Percentiles rank a stretch among this genome's conserved stretches.
phyloP scores from a whole-genome alignment of 164 flowering plant species.

The Nelumbo lutea region DNA sequence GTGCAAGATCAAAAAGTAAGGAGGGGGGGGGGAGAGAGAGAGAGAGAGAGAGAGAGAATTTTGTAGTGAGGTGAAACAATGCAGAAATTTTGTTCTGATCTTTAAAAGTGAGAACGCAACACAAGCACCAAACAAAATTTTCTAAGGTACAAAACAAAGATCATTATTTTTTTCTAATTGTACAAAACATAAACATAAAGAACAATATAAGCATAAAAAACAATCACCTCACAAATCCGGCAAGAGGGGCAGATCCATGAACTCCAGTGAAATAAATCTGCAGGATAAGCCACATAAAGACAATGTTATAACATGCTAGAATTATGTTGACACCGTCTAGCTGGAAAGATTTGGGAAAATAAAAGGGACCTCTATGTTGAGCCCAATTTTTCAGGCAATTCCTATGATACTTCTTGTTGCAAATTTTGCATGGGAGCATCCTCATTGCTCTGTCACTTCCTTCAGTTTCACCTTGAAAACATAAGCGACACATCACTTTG shows the following conservation, averaged over 20 bases:
- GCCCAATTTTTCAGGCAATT: slow-evolving; percentile 86
- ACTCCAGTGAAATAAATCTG: slow-evolving; percentile 98
- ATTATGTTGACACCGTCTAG: background rate
- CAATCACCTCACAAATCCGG: slow-evolving; percentile 82
- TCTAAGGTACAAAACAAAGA: background rate
- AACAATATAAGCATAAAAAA: background rate
- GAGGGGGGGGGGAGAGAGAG: too few species aligned
- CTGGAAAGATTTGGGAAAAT: background rate
- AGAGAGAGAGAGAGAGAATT: too few species aligned
- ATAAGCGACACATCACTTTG: slow-evolving; percentile 80
- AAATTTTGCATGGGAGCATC: slow-evolving; percentile 86
- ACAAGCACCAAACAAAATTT: background rate
- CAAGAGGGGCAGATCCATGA: slow-evolving; percentile 96
- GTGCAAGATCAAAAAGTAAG: too few species aligned
- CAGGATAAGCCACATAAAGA: slow-evolving; percentile 10
- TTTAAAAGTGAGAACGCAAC: too few species aligned
- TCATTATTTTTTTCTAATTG: too few species aligned
- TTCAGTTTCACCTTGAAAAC: slow-evolving; percentile 82
- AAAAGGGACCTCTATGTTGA: slow-evolving; percentile 64
- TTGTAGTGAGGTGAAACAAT: too few species aligned
- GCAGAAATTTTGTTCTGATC: too few species aligned
- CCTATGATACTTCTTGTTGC: slow-evolving; percentile 91
- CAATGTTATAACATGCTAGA: slow-evolving; percentile 2
- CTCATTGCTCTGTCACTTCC: slow-evolving; percentile 79
- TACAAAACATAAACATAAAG: too few species aligned